A percentile compares a stretch with the other conserved stretches of the same genome.
Conservation (phyloP, 768 basidiomycete species). For the Leccinum incarnatum region DNA sequence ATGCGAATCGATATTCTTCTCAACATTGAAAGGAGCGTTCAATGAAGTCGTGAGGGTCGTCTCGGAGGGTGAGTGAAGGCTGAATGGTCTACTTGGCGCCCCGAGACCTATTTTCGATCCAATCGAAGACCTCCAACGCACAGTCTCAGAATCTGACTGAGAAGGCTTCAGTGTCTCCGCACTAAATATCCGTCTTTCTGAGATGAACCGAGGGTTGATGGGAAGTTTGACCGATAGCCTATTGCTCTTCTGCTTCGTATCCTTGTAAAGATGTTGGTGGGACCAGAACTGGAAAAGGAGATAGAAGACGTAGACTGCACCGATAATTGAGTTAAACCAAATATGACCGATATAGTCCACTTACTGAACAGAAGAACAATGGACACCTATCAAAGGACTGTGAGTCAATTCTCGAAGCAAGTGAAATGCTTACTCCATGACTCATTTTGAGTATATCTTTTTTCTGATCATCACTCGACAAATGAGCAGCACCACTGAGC, state of each 20-base stretch:
- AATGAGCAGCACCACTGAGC: constrained; percentile 23
- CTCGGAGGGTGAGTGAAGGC: constrained; percentile 27
- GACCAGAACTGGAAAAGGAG: constrained; percentile 58
- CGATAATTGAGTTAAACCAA: not conserved
- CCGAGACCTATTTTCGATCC: constrained; percentile 13
- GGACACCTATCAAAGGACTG: constrained; percentile 37
- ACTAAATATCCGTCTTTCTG: constrained; percentile 28
- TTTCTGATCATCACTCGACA: constrained; percentile 33
- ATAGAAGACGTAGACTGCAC: constrained; percentile 48
- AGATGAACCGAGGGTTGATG: constrained; percentile 27
- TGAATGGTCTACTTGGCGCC: constrained; percentile 7
- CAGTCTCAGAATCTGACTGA: constrained; percentile 20
- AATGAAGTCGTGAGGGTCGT: constrained; percentile 20
- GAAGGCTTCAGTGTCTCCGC: constrained; percentile 16
- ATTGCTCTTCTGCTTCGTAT: constrained; percentile 44
- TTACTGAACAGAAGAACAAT: constrained; percentile 52
- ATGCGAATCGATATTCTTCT: constrained; percentile 10
- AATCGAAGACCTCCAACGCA: constrained; percentile 14
- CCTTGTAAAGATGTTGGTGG: constrained; percentile 51
- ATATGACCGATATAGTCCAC: constrained; percentile 14
- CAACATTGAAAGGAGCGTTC: constrained; percentile 1
- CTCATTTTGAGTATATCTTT: constrained; percentile 48
- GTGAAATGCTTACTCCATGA: constrained; percentile 41
- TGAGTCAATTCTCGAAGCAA: constrained; percentile 1
- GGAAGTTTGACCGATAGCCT: constrained; percentile 35